A percentile compares a stretch with the other conserved stretches of the same genome.
phyloP scores from a whole-genome alignment of 805 yeast species.

The Myxozyma sirexii region DNA sequence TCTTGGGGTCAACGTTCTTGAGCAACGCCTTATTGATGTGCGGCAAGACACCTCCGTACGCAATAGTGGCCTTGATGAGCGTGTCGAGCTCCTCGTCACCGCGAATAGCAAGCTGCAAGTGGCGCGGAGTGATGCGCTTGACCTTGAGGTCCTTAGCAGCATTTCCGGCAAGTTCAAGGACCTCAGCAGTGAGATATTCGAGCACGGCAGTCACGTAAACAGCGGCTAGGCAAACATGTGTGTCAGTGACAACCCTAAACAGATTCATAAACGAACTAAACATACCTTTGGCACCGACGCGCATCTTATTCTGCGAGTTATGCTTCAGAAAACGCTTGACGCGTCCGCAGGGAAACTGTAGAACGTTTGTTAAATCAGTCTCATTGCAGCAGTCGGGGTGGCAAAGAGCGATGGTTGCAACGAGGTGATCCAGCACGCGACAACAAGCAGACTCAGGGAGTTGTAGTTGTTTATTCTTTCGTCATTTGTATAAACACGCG shows the following conservation, averaged over 20 bases:
- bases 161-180: slow-evolving; percentile 96
- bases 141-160: slow-evolving; percentile 97
- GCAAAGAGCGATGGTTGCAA: no score
- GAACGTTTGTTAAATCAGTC: background rate
- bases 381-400: no score
- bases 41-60: slow-evolving; percentile 97
- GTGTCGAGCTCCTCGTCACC: slow-evolving; percentile 98
- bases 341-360: slow-evolving; percentile 96
- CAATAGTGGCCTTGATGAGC: slow-evolving; percentile 91
- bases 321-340: slow-evolving; percentile 93
- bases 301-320: slow-evolving; percentile 78
- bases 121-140: slow-evolving; percentile 97
- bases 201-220: slow-evolving; percentile 95
- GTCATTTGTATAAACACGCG: no score
- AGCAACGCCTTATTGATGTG: slow-evolving; percentile 66
- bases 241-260: background rate
- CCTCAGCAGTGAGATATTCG: slow-evolving; percentile 97
- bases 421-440: no score
- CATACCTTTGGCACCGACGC: slow-evolving; percentile 74
- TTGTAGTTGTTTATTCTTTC: no score
- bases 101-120: slow-evolving; percentile 93
- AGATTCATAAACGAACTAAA: background rate
- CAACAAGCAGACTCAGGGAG: no score
- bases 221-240: slow-evolving; percentile 57
- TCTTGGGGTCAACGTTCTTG: slow-evolving; percentile 24